A percentile compares a stretch with the other conserved stretches of the same genome.
Conservation (phyloP, 2,329 filamentous ascomycete genomes). For the Aspergillus fijiensis region DNA sequence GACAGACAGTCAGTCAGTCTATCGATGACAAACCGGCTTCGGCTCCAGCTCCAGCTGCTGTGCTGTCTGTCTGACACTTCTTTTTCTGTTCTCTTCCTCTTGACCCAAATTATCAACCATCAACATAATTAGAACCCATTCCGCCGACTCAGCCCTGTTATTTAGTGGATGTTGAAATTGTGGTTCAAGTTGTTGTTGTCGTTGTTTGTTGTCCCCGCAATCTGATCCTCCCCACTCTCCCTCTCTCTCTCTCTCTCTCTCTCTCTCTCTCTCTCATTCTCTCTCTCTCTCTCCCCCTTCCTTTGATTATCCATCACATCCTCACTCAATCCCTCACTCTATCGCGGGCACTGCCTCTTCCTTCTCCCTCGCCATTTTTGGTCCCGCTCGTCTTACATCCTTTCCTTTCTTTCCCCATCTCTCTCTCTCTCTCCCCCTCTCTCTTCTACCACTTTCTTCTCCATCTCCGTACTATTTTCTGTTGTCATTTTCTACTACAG, state of each 20-base stretch:
- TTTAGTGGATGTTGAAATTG: not conserved
- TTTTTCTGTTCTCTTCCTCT: not conserved
- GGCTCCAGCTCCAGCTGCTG: too few species aligned
- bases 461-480: not conserved
- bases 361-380: conserved; percentile 6
- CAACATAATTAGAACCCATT: not conserved
- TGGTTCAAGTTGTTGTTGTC: not conserved
- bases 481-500: conserved; percentile 5
- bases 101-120: not conserved
- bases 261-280: conserved; percentile 13
- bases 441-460: conserved; percentile 11
- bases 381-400: conserved; percentile 13
- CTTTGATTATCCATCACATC: not conserved
- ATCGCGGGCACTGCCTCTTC: conserved; percentile 17
- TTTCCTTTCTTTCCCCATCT: conserved; percentile 3
- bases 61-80: not conserved
- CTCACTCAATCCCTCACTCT: not conserved
- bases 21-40: not conserved
- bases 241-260: conserved; percentile 10
- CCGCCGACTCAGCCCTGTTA: not conserved
- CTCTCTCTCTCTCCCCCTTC: not conserved
- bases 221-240: conserved; percentile 4
- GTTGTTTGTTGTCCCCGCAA: not conserved
- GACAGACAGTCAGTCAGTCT: not conserved
- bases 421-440: conserved; percentile 5